Conservation (phyloP, 208 protist genomes). For the Leishmania amazonensis region DNA sequence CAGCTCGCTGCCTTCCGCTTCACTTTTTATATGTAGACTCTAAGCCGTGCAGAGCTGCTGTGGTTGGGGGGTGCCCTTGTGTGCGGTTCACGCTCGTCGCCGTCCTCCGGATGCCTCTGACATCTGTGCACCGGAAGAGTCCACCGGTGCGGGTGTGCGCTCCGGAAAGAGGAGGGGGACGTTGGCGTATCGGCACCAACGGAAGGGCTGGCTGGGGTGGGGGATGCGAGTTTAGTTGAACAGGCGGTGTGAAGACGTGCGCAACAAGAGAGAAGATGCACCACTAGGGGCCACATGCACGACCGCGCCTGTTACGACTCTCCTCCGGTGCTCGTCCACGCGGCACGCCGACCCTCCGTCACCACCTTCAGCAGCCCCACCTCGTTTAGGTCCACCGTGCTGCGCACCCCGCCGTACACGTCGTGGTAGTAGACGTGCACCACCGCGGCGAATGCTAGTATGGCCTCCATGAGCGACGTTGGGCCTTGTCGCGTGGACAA, state of each 20-base stretch:
- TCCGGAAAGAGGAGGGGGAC: background rate
- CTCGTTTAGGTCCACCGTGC: conserved; percentile 61
- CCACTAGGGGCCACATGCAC: background rate
- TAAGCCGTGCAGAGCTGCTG: background rate
- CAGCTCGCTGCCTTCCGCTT: background rate
- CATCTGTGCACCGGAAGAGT: background rate
- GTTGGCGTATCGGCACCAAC: background rate
- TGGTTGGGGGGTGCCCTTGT: background rate
- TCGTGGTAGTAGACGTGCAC: conserved; percentile 61
- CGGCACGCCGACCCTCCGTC: conserved; percentile 12
- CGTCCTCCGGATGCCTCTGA: background rate
- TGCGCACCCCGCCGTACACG: conserved; percentile 55
- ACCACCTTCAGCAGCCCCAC: conserved; percentile 27
- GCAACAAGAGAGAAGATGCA: background rate
- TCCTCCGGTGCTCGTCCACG: background rate
- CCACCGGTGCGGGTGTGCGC: background rate
- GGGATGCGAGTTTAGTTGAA: background rate
- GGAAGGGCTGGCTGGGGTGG: background rate
- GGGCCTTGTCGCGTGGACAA: conserved; percentile 53
- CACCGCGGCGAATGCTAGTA: conserved; percentile 66
- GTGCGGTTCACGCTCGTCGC: background rate
- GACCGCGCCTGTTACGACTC: background rate
- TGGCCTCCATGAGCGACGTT: conserved; percentile 74
- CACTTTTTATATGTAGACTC: background rate
- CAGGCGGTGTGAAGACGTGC: background rate